These are phyloP conservation scores for Talaromyces atroroseus DNA, from an alignment of 2,329 filamentous ascomycete species.

Conservation along the genomic window DNA sequence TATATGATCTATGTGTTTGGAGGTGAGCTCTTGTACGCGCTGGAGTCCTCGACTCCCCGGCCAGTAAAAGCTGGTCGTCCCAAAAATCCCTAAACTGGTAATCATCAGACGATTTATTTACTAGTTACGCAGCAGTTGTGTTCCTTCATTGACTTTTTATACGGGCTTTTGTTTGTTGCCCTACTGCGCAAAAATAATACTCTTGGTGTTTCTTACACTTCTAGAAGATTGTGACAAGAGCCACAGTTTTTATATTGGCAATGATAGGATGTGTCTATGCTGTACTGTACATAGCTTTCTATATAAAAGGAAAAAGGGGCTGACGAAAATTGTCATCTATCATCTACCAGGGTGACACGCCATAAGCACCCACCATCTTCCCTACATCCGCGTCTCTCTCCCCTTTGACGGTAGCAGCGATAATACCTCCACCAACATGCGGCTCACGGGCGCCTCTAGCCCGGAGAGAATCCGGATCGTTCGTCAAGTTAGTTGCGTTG, in stretches of 20 bases:
- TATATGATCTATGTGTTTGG: conserved; percentile 60
- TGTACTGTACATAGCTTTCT: background rate
- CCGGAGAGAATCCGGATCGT: conserved; percentile 13
- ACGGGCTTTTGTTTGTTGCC: background rate
- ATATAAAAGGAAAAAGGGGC: background rate
- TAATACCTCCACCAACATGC: conserved; percentile 32
- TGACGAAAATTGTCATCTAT: conserved; percentile 2
- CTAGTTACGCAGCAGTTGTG: background rate
- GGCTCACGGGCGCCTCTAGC: conserved; percentile 16
- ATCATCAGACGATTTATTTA: background rate
- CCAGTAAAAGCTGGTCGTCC: conserved; percentile 22
- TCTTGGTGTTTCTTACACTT: background rate
- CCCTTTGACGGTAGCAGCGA: conserved; percentile 39
- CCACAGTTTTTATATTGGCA: too few relatives aligned
- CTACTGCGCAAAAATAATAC: background rate
- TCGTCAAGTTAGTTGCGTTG: conserved; percentile 34
- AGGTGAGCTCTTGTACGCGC: conserved; percentile 55
- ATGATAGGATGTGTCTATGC: background rate
- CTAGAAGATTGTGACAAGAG: background rate
- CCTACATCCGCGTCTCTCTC: conserved; percentile 38
- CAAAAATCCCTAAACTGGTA: conserved; percentile 18
- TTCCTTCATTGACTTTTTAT: background rate
- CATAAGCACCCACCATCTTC: conserved; percentile 26
- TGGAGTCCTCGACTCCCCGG: conserved; percentile 37
- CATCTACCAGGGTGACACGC: conserved; percentile 12